Evolutionary conservation across 352 stramenopile species (phyloP).

Genomic region (Phytophthora parvispora): DNA sequence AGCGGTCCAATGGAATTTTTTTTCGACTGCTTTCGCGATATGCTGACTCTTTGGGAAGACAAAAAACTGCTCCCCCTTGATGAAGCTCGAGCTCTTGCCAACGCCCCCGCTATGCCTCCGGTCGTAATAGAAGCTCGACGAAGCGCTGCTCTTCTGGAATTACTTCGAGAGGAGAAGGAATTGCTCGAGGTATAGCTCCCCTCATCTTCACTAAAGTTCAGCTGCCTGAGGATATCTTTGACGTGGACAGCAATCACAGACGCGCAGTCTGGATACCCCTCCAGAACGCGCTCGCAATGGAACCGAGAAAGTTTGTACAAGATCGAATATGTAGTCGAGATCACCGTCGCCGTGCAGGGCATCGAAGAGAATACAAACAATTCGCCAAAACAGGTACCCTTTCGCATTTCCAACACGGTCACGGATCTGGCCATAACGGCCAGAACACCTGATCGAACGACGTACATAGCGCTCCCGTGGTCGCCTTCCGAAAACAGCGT

Average conservation of each 20-base stretch:
- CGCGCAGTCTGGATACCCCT: not conserved
- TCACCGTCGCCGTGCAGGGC: not conserved
- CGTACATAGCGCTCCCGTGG: conserved; percentile 70
- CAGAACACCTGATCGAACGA: conserved; percentile 69
- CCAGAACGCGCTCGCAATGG: conserved; percentile 1
- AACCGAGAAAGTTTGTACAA: conserved; percentile 4
- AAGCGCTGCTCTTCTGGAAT: not conserved
- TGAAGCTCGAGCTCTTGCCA: not conserved
- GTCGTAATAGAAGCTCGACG: not conserved
- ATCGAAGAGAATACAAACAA: conserved; percentile 29
- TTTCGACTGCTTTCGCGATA: not conserved
- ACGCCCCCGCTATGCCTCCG: not conserved
- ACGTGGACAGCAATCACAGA: not conserved
- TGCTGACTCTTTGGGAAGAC: not conserved
- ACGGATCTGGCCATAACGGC: conserved; percentile 40
- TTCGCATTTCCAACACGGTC: conserved; percentile 71
- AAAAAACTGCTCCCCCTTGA: not conserved
- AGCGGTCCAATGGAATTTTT: not conserved
- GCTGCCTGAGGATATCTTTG: not conserved
- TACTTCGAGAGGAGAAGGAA: not conserved
- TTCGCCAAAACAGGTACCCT: conserved; percentile 70
- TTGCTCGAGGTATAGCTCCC: not conserved
- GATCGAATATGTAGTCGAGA: not conserved
- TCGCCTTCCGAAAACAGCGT: conserved; percentile 61
- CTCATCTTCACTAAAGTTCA: not conserved